A percentile compares a stretch with the other conserved stretches of the same genome.
These are phyloP conservation scores for Pyricularia grisea DNA, from an alignment of 2,329 filamentous ascomycete genomes.

Conservation along the genomic window DNA sequence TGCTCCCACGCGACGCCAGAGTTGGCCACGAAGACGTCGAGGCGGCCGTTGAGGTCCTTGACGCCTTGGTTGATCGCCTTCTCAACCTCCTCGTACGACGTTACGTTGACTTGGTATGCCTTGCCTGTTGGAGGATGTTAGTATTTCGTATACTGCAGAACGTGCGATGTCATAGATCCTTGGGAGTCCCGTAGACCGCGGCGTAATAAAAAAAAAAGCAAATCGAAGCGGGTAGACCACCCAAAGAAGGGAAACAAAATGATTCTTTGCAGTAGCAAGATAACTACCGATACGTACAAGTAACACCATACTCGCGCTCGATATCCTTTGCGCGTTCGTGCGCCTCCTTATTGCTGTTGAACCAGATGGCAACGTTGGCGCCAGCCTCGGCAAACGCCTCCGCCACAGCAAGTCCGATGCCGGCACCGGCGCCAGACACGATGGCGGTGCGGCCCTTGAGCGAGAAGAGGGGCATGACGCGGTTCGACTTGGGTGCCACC, in stretches of 20 bases:
- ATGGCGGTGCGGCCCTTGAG: constrained; percentile 62
- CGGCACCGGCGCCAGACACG: constrained; percentile 56
- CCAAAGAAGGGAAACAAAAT: background rate
- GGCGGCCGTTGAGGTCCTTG: constrained; percentile 60
- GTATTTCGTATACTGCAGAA: background rate
- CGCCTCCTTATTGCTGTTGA: constrained; percentile 59
- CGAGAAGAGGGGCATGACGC: constrained; percentile 58
- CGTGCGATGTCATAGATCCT: background rate
- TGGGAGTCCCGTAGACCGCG: background rate
- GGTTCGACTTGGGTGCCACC: constrained; percentile 31
- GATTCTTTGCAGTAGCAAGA: background rate
- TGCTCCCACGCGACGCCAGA: constrained; percentile 67
- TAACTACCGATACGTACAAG: constrained; percentile 38
- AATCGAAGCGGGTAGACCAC: background rate
- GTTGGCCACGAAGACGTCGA: constrained; percentile 75
- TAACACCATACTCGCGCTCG: constrained; percentile 56
- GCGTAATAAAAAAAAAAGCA: background rate
- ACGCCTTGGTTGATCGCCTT: constrained; percentile 42
- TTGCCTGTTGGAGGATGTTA: constrained; percentile 29
- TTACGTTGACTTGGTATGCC: constrained; percentile 54
- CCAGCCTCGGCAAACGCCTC: constrained; percentile 59
- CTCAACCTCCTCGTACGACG: constrained; percentile 40
- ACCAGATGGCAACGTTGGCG: constrained; percentile 65
- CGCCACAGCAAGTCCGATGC: constrained; percentile 58
- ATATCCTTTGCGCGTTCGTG: constrained; percentile 52